These are phyloP conservation scores for Quercus agrifolia DNA, from an alignment of 306 rosid species.

Conservation along the genomic window DNA sequence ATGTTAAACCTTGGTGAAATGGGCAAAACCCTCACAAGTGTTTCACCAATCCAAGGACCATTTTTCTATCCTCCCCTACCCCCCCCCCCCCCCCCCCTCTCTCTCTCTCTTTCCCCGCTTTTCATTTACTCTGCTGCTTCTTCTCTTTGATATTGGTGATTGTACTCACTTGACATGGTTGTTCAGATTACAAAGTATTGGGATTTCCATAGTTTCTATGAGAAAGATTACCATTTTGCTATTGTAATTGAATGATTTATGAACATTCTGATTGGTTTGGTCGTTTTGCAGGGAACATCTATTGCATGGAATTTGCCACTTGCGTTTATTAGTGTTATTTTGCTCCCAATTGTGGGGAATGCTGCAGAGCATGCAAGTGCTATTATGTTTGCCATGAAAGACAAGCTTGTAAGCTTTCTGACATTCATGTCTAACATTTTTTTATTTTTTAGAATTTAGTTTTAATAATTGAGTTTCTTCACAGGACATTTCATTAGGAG, in stretches of 20 bases:
- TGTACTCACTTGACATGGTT: neutral
- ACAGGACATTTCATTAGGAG: conserved; percentile 83
- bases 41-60: too few relatives aligned
- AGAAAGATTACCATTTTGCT: too few relatives aligned
- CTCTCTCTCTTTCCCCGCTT: neutral
- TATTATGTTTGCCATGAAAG: conserved; percentile 85
- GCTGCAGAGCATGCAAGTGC: conserved; percentile 96
- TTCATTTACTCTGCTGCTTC: neutral
- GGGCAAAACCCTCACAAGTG: neutral
- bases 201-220: too few relatives aligned
- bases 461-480: conserved; percentile 19
- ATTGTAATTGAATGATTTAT: neutral
- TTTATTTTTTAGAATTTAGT: neutral
- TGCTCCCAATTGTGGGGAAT: conserved; percentile 85
- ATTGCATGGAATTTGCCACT: conserved; percentile 53
- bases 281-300: conserved; percentile 67
- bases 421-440: neutral
- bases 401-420: conserved; percentile 62
- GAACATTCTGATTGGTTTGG: conserved; percentile 17
- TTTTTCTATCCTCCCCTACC: too few relatives aligned
- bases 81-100: too few relatives aligned
- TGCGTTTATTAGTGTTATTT: conserved; percentile 70
- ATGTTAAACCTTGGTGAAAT: neutral
- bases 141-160: neutral
- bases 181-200: too few relatives aligned